Evolutionary conservation across 495 filamentous ascomycete species (phyloP).

Genomic region (Polyplosphaeria fusca): DNA sequence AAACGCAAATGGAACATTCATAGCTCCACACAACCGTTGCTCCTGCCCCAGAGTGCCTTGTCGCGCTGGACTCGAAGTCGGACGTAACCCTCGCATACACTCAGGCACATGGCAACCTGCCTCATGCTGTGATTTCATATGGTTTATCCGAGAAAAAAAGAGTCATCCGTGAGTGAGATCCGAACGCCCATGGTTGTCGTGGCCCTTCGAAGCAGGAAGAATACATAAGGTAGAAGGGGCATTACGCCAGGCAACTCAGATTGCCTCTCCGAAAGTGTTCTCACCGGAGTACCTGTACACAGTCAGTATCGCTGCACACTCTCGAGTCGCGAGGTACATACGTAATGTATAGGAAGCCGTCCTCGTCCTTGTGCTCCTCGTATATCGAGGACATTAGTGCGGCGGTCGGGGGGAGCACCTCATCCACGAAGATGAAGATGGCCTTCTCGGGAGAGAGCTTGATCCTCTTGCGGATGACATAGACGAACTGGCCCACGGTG

Average conservation of each 20-base stretch:
- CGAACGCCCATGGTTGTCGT: constrained; percentile 20
- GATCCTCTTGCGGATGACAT: constrained; percentile 99
- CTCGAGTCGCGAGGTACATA: constrained; percentile 47
- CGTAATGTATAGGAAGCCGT: constrained; percentile 65
- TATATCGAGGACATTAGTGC: constrained; percentile 99
- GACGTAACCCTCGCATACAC: too few species aligned
- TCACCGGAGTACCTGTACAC: constrained; percentile 90
- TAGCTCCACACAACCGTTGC: too few species aligned
- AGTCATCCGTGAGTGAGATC: background rate
- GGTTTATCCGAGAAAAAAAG: too few species aligned
- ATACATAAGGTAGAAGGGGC: constrained; percentile 7
- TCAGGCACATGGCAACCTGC: too few species aligned
- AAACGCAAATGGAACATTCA: too few species aligned
- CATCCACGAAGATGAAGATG: constrained; percentile 99
- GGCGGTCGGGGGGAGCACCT: constrained; percentile 93
- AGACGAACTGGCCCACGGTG: constrained; percentile 99
- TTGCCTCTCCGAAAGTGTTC: constrained; percentile 85
- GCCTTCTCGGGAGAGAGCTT: constrained; percentile 99
- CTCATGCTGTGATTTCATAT: too few species aligned
- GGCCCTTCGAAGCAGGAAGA: constrained; percentile 16
- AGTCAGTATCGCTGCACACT: background rate
- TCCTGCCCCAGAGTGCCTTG: too few species aligned
- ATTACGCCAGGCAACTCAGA: constrained; percentile 1
- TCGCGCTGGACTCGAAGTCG: too few species aligned
- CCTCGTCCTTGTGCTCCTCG: constrained; percentile 87